Base-by-base conservation (phyloP, 2,329 filamentous ascomycete genomes). In the Periglandula ipomoeae region DNA sequence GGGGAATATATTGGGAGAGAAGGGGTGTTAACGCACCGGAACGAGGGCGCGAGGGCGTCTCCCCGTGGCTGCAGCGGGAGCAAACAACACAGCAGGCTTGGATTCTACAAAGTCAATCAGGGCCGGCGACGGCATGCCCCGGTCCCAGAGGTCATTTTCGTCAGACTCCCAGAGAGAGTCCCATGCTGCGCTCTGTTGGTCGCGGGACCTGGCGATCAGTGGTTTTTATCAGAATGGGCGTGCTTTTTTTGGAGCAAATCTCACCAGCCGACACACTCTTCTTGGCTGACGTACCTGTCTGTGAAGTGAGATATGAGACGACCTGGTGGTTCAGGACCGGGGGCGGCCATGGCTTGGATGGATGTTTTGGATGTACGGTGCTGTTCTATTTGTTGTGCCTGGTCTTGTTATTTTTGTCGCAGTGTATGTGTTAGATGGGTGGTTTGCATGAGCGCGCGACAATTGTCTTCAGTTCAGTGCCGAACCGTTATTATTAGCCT, bases 71-170 rank as follows among this genome's bases (percentile, higher is more conserved):
- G 27, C 27, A 11, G 22, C 7, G 27, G 34, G 41, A 34, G 42
- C 41, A 10, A 19, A 27, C 26, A 49, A n/a, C 13, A 46, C 6
- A 39, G 39, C 20, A 4, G 34, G 34, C 20, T 30, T 40, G 34
- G 42, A 40, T 35, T 49, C 47, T 9, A 46, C 13, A 23, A 45
- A 39, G 17, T 49, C 47, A n/a, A 49, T 49, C 2, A 49, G 47
- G 19, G 47, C 47, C 6, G 47, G 47, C 2, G 45, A 48, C 13
- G 49, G 49, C 23, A 24, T 45, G 13, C 35, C 35, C 9, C 45
- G 49, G 34, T 50, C 49, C 49, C 45, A 50, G 45, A 50, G 45
- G 27, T 48, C 35, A 26, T 42, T 38, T 27, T 50, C 40, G 27
- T 44, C 34, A 10, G 49, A 45, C n/a, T 47, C 44, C 49, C 49